Evolutionary conservation across 1,139 yeast species (phyloP), one percentile per base, ranked within the genome.

Genomic region (Geotrichum siamense): DNA sequence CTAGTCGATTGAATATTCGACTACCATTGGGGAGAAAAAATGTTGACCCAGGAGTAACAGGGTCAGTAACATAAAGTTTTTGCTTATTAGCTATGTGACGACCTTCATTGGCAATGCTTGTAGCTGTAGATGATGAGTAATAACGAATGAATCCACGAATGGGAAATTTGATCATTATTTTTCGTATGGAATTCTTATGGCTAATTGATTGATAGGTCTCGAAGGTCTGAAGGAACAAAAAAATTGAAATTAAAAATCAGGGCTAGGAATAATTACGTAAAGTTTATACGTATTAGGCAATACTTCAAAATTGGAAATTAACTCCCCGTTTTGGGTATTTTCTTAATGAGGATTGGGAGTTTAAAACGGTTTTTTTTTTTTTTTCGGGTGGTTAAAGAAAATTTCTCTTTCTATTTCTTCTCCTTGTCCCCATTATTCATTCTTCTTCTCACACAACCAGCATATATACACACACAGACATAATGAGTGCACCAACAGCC

Each of bases 11-110:
- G 69, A 87, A 83, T 41, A 89, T 74, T 40, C 93, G 70, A 2
- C 96, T 78, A 2, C 97, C 97, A 61, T 86, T 91, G 2, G 96
- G 96, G 26, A 89, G 69, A 58, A 89, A 87, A 69, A 89, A 89
- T 3, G 82, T 73, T 1, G 91, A 81, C 0, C 97, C 97, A 0
- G 96, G 96, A 0, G 96, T 80, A 13, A 76, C 63, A 9, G 80
- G 74, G 60, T 85, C 94, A 1, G 84, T 78, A 67, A 82, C 76
- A 60, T 80, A 87, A 32, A 89, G 68, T 50, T 76, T 75, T 59
- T 87, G 96, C 51, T 72, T 49, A 23, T 49, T 45, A 6, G 58
- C 58, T 9, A 55, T 52, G 22, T 38, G 29, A 22, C 44, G 41
- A 25, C 29, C 37, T 13, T 47, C 50, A 5, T 27, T 17, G 15